Base-by-base conservation (phyloP, 1,284 basidiomycete genomes). In the Tilletiaria anomala region DNA sequence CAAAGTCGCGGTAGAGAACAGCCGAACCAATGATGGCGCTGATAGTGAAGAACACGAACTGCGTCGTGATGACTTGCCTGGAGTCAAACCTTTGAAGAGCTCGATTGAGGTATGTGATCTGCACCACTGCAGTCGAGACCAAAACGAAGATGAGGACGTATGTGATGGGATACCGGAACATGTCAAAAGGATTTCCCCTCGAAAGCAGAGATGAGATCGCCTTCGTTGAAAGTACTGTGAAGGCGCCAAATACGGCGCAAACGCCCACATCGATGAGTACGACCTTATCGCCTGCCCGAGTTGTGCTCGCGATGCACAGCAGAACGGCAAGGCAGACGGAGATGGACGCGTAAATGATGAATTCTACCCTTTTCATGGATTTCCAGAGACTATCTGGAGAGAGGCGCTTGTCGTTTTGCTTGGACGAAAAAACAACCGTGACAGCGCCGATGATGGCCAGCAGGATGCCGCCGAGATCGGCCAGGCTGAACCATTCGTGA, bases 141-240 rank as follows among this genome's bases (percentile, higher is more conserved):
- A 96, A 74, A 5, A 85, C 75, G 76, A 82, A 50, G 8, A 61
- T 41, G n/a, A 66, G 44, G 35, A 43, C 40, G 38, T 61, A 65
- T 18, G 53, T 55, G 31, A 68, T 53, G 34, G 54, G 57, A 37
- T 62, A 48, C 17, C 45, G 45, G 43, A 65, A 42, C 20, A 56
- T 44, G 6, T 47, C 50, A 5, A 54, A 45, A 6, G 46, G 42
- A 3, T 19, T 43, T 0, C 54, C 53, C 5, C 48, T 48, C 1
- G 58, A 55, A 22, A 65, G 50, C 22, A 97, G 71, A 1, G 82
- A 84, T 11, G 86, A 89, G 29, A 93, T 70, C 1, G 83, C 89
- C 63, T 97, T 96, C 2, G 91, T 96, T 0, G 85, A 79, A 3
- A 97, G 72, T 0, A 94, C 89, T 1, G 89, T 94, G 66, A 89